Evolutionary conservation across 345 rosid species (phyloP).

Genomic region (Barbarea vulgaris): DNA sequence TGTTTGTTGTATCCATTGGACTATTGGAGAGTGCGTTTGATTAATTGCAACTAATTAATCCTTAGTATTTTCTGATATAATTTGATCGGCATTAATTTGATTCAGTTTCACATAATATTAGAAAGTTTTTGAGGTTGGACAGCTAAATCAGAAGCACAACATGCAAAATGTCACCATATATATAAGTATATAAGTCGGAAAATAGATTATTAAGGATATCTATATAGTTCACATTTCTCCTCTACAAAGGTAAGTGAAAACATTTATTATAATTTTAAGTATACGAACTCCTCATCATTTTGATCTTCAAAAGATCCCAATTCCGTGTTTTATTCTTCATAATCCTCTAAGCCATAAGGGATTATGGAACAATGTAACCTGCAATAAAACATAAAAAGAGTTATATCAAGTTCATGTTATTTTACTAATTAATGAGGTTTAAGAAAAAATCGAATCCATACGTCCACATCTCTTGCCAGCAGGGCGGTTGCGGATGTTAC

Average conservation of each 20-base stretch:
- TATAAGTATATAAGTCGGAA: background rate
- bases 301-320: background rate
- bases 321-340: background rate
- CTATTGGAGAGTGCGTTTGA: background rate
- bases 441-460: constrained; percentile 36
- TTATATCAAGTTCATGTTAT: background rate
- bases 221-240: constrained; percentile 25
- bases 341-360: background rate
- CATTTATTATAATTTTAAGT: constrained; percentile 28
- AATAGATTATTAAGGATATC: constrained; percentile 4
- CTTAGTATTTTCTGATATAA: background rate
- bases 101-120: background rate
- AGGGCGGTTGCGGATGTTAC: constrained; percentile 72
- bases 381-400: background rate
- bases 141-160: background rate
- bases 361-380: constrained; percentile 40
- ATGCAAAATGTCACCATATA: background rate
- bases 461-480: constrained; percentile 87
- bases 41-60: background rate
- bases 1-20: background rate
- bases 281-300: background rate
- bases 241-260: constrained; percentile 32
- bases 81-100: background rate
- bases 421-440: background rate
- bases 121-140: background rate